Evolutionary conservation across 2,329 filamentous ascomycete species (phyloP), one percentile per base, ranked within the genome.

Genomic region (Neonectria sp.): DNA sequence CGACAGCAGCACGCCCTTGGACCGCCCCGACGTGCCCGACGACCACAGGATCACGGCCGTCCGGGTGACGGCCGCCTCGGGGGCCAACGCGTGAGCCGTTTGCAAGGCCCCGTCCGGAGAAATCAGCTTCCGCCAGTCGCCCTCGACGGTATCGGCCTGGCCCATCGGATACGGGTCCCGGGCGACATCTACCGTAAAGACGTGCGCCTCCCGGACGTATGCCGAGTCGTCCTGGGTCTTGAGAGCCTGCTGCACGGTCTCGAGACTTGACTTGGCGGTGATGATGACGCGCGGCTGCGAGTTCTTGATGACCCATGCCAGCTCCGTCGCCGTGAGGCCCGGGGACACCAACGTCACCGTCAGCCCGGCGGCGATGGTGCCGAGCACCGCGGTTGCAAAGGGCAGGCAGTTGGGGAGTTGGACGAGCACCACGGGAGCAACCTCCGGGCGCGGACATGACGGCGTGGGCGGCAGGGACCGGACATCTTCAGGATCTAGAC

Each of bases 1-100:
- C 2, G 90, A 90, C 60, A 94, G 89, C 74, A 92, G 86, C 1
- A 94, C 92, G 43, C 92, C 92, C 77, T 95, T 95, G 13, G 92
- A 92, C 0, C 91, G 84, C 1, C 93, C 93, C 0, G 93, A 95
- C 0, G 91, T 93, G 13, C 92, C 87, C 1, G 86, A 90, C 0
- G 82, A 84, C 82, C 82, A 84, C 58, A 84, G 77, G 55, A 84
- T 82, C 1, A 84, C 72, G 46, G 82, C 82, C 3, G 88, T 91
- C 76, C 93, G 93, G 71, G 91, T 91, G 6, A 49, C 17, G 1
- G 77, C 69, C 13, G 72, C 77, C 27, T 70, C 65, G 11, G 73
- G 49, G 0, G 73, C 75, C 65, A 86, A 83, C 12, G 82, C 78
- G 2, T 77, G 76, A 78, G 80, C 21, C 71, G 79, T 31, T 81